Base-by-base conservation (phyloP, 305 asterid genomes). In the Rubia occidens region DNA sequence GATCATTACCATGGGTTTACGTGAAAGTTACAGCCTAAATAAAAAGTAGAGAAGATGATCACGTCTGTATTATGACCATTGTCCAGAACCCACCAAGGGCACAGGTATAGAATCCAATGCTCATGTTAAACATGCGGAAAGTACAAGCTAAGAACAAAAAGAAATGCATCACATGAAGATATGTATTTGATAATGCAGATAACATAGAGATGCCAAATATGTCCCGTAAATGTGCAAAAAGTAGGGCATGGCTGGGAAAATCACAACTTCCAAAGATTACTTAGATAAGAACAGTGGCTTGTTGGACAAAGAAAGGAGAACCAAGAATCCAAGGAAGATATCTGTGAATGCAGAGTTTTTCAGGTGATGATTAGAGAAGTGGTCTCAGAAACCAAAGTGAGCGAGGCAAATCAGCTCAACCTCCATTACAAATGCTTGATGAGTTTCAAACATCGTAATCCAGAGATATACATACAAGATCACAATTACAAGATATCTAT, bases 401-500 rank as follows among this genome's bases (percentile, higher is more conserved):
- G 20, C 3, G 20, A 53, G 66, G 44, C 8, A 40, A 39, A 72
- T 17, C 45, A 37, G 29, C 64, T 71, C 44, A 53, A 61, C 7
- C 8, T 32, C 56, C 75, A 35, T 32, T 1, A 55, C 56, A 63
- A n/a, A 65, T 65, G 11, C 17, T 62, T 18, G 11, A 4, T 4
- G n/a, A 35, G 11, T 26, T 66, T 67, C 68, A 73, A 14, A 73
- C 11, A 4, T 58, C 59, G 8, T 5, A 58, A 58, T 15, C 43
- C 44, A 73, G 7, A 35, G 29, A 49, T 47, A 5, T 9, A 67
- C 17, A 29, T 67, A 42, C 61, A 37, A 47, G 6, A 47, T 18
- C 26, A 21, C 18, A 32, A 8, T 11, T 58, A 9, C 17, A 39
- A 43, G 21, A 11, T 14, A 20, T 51, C 21, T 15, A 51, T 4